Evolutionary conservation across 164 flowering plant genomes (phyloP).

Genomic region (Sextonia rubra): DNA sequence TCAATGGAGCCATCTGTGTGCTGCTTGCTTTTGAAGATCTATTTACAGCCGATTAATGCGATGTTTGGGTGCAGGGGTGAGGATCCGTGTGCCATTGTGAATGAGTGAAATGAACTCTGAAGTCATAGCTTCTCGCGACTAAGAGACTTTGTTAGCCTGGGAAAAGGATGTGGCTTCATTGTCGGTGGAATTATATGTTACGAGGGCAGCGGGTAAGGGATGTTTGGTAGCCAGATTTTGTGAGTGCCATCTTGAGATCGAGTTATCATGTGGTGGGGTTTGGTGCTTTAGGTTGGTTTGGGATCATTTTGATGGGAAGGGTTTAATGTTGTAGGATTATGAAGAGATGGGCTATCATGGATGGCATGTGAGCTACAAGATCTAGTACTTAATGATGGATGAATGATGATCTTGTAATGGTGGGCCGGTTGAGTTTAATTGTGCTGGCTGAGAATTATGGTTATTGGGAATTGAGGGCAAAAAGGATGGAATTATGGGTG

Average conservation of each 20-base stretch:
- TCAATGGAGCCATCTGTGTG: not conserved
- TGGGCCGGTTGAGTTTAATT: not conserved
- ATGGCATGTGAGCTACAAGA: too few species aligned
- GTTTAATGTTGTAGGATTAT: too few species aligned
- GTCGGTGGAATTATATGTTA: too few species aligned
- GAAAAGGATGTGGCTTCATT: too few species aligned
- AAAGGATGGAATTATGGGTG: not conserved
- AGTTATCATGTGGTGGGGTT: not conserved
- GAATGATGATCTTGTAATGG: not conserved
- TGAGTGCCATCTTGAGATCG: not conserved
- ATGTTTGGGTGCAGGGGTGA: too few species aligned
- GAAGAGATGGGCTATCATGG: not conserved
- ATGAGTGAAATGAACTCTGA: not conserved
- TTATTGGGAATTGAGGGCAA: not conserved
- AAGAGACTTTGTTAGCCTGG: not conserved
- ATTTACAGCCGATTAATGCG: not conserved
- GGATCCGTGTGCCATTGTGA: not conserved
- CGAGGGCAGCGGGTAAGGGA: not conserved
- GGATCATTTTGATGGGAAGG: not conserved
- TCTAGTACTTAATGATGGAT: too few species aligned
- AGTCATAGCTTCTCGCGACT: not conserved
- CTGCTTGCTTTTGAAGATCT: too few species aligned
- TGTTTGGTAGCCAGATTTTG: not conserved
- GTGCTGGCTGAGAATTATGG: not conserved
- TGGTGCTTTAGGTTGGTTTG: not conserved